These are phyloP conservation scores for Furcasterigmium sp. DNA, from an alignment of 2,329 filamentous ascomycete genomes.

Conservation along the genomic window DNA sequence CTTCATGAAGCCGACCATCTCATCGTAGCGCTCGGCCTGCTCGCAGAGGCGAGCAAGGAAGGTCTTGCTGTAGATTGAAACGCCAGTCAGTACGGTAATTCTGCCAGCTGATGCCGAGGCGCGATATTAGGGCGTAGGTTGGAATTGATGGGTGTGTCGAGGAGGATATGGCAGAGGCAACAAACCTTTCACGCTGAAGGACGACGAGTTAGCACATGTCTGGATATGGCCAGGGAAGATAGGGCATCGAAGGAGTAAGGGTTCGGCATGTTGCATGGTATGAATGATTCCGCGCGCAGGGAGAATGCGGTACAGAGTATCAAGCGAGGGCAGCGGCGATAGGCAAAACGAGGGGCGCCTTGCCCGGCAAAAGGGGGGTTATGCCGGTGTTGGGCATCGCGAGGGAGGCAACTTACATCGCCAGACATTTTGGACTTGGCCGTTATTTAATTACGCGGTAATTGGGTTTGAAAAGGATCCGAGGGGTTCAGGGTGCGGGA, in stretches of 20 bases:
- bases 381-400: conserved; percentile 9
- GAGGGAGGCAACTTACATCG: conserved; percentile 13
- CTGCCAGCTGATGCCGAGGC: no score
- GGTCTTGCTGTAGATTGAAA: conserved; percentile 71
- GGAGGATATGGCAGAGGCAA: conserved; percentile 6
- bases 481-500: not conserved
- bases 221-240: no score
- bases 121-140: no score
- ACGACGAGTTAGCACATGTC: conserved; percentile 31
- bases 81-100: conserved; percentile 8
- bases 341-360: conserved; percentile 5
- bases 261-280: no score
- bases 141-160: no score
- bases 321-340: conserved; percentile 1
- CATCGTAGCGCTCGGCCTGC: conserved; percentile 99
- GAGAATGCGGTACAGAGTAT: no score
- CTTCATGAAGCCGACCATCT: conserved; percentile 99
- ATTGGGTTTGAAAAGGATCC: conserved; percentile 1
- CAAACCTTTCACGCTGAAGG: conserved; percentile 64
- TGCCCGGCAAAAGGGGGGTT: conserved; percentile 5
- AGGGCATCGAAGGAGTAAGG: no score
- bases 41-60: conserved; percentile 99
- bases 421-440: conserved; percentile 12
- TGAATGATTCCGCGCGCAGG: no score
- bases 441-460: conserved; percentile 3